Percentiles rank a stretch among this genome's conserved stretches.
These are phyloP conservation scores for Tolypocladium sp. DNA, from an alignment of 2,329 filamentous ascomycete species.

Conservation along the genomic window DNA sequence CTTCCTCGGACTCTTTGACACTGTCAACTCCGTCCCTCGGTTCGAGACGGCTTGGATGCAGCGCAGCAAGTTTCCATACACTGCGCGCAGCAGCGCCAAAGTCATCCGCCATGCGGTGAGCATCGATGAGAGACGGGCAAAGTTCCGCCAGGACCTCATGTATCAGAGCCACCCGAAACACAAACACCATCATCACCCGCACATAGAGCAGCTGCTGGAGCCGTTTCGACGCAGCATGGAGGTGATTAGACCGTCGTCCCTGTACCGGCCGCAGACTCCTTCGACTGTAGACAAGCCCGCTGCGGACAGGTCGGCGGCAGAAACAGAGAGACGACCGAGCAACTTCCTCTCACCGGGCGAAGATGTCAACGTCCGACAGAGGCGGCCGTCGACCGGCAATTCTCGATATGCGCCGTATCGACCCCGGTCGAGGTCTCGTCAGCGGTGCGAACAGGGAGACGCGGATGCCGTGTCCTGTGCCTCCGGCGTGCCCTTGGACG, in stretches of 20 bases:
- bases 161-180: constrained; percentile 32
- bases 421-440: constrained; percentile 26
- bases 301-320: not conserved
- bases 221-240: constrained; percentile 10
- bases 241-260: not conserved
- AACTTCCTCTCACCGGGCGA: constrained; percentile 8
- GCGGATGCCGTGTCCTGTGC: constrained; percentile 18
- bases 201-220: constrained; percentile 7
- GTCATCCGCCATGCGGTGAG: constrained; percentile 62
- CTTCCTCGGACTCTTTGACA: constrained; percentile 75
- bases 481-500: constrained; percentile 17
- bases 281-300: not conserved
- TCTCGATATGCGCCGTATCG: constrained; percentile 31
- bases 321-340: not conserved
- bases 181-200: constrained; percentile 13
- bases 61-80: constrained; percentile 67
- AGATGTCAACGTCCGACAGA: not conserved
- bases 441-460: constrained; percentile 13
- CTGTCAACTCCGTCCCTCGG: constrained; percentile 68
- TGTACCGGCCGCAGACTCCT: not conserved
- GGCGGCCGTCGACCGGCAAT: constrained; percentile 1
- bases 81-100: constrained; percentile 45
- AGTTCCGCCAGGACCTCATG: constrained; percentile 63
- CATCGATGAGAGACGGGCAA: constrained; percentile 62
- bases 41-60: constrained; percentile 75